Evolutionary conservation across 2,329 filamentous ascomycete genomes (phyloP).

Genomic region (Mollisia scopiformis): DNA sequence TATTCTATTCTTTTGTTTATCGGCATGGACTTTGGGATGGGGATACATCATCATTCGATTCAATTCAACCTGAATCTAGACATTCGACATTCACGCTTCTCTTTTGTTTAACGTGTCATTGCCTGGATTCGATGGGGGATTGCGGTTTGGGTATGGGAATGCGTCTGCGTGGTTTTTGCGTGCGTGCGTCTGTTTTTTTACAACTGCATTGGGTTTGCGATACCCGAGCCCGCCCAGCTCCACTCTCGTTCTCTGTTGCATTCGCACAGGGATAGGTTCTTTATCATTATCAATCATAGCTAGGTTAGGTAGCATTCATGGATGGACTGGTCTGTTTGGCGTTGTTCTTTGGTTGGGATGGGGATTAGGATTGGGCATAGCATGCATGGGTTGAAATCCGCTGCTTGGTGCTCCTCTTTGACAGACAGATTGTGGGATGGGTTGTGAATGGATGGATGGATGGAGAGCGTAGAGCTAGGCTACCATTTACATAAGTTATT

Average conservation of each 20-base stretch:
- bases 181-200: conserved; percentile 22
- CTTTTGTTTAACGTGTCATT: conserved; percentile 19
- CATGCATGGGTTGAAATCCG: not conserved
- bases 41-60: conserved; percentile 13
- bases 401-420: no score
- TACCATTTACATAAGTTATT: conserved; percentile 1
- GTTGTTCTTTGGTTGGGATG: not conserved
- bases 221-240: conserved; percentile 39
- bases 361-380: not conserved
- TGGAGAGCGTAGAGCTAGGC: not conserved
- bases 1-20: no score
- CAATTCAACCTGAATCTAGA: conserved; percentile 25
- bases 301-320: conserved; percentile 3
- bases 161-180: conserved; percentile 14
- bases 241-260: conserved; percentile 22
- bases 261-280: not conserved
- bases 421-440: not conserved
- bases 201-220: conserved; percentile 35
- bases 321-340: conserved; percentile 1
- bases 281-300: not conserved
- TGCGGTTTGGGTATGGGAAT: conserved; percentile 9
- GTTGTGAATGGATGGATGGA: not conserved
- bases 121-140: conserved; percentile 20
- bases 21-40: conserved; percentile 1
- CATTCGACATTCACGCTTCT: conserved; percentile 20